Base-by-base conservation (phyloP, 139 green algal genomes). In the Picochlorum costavermella region DNA sequence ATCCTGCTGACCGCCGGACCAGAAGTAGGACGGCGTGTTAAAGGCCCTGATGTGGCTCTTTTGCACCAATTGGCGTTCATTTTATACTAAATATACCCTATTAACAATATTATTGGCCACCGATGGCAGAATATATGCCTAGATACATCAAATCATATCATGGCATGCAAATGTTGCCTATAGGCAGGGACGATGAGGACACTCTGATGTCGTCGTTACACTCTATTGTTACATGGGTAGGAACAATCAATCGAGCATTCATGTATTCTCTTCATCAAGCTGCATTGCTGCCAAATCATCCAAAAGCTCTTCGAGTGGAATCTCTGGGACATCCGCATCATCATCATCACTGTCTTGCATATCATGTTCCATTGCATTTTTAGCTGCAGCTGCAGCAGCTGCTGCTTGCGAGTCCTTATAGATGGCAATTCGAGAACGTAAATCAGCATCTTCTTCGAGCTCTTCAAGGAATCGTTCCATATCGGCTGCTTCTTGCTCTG, bases 271-370 rank as follows among this genome's bases (percentile, higher is more conserved):
- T 14, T 79, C 79, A 0, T 71, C 61, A 28, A 88, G 28, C 9
- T 75, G 59, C 65, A 95, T 68, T 12, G 55, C 78, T 53, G 83
- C 79, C 72, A 97, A 76, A 43, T 94, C 87, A 64, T 95, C 86
- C 61, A 98, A 69, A 71, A 98, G 79, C 80, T 96, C 91, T 31
- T 98, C 92, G 64, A 98, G 77, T 11, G 90, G 91, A 17, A 98
- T 78, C 73, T 95, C 68, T 4, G 81, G 75, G 12, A 83, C 45
- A 3, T 59, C 25, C 17, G 83, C 74, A 2, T 49, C 70, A 20
- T 79, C 72, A 53, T 77, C 62, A n/a, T 44, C 37, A 60, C 69
- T 65, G n/a, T 83, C 83, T 3, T 78, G 74, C 6, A 60, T 67
- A 44, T 65, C 77, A 30, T 80, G 73, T 12, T 65, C 23, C 25